These are phyloP conservation scores for Plasmopara muralis DNA, from an alignment of 352 stramenopile species.

Conservation along the genomic window DNA sequence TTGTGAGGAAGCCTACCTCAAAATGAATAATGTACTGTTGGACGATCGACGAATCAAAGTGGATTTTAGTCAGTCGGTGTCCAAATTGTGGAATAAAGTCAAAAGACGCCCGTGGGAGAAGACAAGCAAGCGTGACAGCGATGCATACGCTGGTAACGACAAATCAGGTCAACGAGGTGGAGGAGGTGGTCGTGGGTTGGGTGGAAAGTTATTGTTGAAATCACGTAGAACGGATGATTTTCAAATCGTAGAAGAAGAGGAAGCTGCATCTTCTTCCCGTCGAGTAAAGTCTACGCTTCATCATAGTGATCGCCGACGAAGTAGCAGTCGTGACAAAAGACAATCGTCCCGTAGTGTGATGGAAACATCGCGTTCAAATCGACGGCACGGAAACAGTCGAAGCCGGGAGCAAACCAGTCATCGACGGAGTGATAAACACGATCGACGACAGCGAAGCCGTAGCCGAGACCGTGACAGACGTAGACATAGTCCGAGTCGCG, in stretches of 20 bases:
- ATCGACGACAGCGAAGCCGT: conserved; percentile 12
- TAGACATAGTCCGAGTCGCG: conserved; percentile 14
- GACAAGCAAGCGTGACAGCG: conserved; percentile 43
- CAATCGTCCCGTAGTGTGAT: conserved; percentile 7
- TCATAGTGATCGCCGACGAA: conserved; percentile 13
- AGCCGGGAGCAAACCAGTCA: conserved; percentile 10
- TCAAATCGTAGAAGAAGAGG: conserved; percentile 46
- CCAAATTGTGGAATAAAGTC: conserved; percentile 95
- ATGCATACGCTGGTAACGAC: conserved; percentile 35
- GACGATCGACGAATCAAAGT: conserved; percentile 94
- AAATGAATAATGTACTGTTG: conserved; percentile 99
- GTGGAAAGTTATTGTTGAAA: conserved; percentile 42
- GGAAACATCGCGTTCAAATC: conserved; percentile 12
- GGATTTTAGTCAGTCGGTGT: conserved; percentile 98
- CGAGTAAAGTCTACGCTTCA: conserved; percentile 6
- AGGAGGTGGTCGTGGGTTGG: conserved; percentile 23
- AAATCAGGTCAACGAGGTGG: conserved; percentile 11
- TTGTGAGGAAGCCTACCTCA: conserved; percentile 97
- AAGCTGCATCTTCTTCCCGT: conserved; percentile 8
- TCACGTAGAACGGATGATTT: conserved; percentile 25
- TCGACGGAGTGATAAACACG: conserved; percentile 13
- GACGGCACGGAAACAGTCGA: conserved; percentile 6
- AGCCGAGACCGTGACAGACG: conserved; percentile 9
- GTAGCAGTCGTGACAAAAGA: conserved; percentile 19
- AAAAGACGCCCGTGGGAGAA: conserved; percentile 60